Evolutionary conservation across 371 early-diverging fungal species (phyloP).

Genomic region (Entomophthora muscae): DNA sequence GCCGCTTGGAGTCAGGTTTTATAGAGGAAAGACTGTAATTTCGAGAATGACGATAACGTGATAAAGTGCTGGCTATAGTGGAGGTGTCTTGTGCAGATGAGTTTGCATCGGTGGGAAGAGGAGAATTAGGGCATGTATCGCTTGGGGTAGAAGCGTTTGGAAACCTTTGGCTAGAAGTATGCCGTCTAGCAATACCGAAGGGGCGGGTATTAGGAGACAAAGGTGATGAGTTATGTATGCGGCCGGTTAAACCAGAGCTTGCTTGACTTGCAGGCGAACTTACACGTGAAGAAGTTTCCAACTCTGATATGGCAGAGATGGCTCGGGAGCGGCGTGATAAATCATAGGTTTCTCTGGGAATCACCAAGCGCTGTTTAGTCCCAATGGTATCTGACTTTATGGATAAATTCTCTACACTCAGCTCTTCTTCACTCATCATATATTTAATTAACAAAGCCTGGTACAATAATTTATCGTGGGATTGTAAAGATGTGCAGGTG

Average conservation of each 20-base stretch:
- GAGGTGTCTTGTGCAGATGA: not conserved
- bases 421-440: not conserved
- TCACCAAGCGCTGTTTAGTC: too few species aligned
- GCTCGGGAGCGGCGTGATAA: not conserved
- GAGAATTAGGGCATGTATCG: not conserved
- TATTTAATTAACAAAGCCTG: too few species aligned
- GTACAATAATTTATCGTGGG: too few species aligned
- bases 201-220: not conserved
- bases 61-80: not conserved
- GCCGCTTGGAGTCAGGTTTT: not conserved
- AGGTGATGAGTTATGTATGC: not conserved
- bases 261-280: not conserved
- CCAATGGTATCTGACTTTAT: too few species aligned
- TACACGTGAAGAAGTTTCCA: not conserved
- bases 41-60: not conserved
- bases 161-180: not conserved
- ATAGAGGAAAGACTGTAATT: not conserved
- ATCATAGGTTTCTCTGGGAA: too few species aligned
- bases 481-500: too few species aligned
- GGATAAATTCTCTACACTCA: not conserved
- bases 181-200: not conserved
- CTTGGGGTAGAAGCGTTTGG: not conserved
- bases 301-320: not conserved
- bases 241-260: not conserved
- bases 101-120: not conserved